A percentile compares a stretch with the other conserved stretches of the same genome.
Evolutionary conservation across 257 asterid species (phyloP).

Genomic region (Craterostigma plantagineum): DNA sequence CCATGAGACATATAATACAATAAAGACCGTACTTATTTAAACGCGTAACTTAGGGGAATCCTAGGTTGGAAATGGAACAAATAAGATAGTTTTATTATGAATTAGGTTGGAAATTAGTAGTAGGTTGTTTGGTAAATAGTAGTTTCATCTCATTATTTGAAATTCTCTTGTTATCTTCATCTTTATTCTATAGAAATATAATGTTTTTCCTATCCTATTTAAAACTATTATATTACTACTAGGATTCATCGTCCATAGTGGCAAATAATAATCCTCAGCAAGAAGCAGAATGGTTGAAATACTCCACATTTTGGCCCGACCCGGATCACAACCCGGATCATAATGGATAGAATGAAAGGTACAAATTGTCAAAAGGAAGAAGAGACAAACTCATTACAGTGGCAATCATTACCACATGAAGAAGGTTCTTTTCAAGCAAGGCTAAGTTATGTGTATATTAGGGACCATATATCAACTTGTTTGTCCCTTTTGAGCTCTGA

Average conservation of each 20-base stretch:
- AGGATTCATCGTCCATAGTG: conserved; percentile 43
- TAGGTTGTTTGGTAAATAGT: too few species aligned
- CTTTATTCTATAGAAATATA: background rate
- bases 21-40: too few species aligned
- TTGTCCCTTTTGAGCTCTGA: conserved; percentile 9
- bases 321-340: conserved; percentile 81
- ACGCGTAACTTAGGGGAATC: too few species aligned
- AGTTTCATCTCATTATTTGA: too few species aligned
- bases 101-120: too few species aligned
- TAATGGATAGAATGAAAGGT: conserved; percentile 32
- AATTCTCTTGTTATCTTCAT: too few species aligned
- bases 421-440: conserved; percentile 9
- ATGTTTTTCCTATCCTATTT: background rate
- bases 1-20: too few species aligned
- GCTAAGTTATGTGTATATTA: conserved; percentile 5
- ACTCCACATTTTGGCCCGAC: conserved; percentile 79
- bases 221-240: conserved; percentile 12
- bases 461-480: conserved; percentile 17
- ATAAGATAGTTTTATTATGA: too few species aligned
- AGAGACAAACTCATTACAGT: too few species aligned
- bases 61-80: too few species aligned
- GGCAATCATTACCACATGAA: conserved; percentile 11
- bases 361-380: too few species aligned
- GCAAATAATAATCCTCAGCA: conserved; percentile 35
- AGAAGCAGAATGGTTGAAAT: conserved; percentile 92